Conservation (phyloP, 1,139 yeast genomes). For the Magnusiomyces tetraspermus region DNA sequence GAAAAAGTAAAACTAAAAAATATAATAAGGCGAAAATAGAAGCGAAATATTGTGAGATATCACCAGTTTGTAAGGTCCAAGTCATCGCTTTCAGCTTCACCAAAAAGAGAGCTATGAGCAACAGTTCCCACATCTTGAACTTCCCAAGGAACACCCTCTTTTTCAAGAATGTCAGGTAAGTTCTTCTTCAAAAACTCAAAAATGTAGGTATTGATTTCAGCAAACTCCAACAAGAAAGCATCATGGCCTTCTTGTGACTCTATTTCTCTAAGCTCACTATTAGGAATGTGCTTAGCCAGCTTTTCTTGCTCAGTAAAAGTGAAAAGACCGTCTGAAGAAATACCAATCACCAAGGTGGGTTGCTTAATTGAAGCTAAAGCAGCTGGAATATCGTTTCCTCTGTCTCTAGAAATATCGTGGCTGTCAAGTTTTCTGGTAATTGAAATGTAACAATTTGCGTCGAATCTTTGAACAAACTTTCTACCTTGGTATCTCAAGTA, state of each 20-base stretch:
- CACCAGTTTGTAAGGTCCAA: constrained; percentile 80
- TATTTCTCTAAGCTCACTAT: constrained; percentile 56
- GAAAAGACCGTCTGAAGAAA: constrained; percentile 84
- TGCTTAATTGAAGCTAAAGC: constrained; percentile 51
- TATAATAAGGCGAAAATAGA: not conserved
- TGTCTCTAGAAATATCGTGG: constrained; percentile 81
- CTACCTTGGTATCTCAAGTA: constrained; percentile 89
- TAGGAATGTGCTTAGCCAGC: constrained; percentile 65
- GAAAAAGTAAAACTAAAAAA: not conserved
- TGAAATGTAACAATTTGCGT: constrained; percentile 92
- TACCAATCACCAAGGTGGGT: constrained; percentile 81
- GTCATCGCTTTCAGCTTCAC: constrained; percentile 62
- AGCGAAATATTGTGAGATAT: constrained; percentile 1
- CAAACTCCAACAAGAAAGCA: constrained; percentile 86
- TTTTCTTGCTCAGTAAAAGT: constrained; percentile 86
- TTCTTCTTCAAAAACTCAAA: constrained; percentile 51
- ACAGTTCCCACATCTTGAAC: constrained; percentile 41
- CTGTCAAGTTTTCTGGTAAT: constrained; percentile 90
- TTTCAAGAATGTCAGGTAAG: constrained; percentile 47
- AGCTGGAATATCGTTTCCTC: constrained; percentile 43
- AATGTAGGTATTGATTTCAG: constrained; percentile 64
- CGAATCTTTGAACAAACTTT: constrained; percentile 80
- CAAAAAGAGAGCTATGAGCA: constrained; percentile 70
- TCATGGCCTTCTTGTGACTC: constrained; percentile 98
- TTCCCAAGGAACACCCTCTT: constrained; percentile 42